Conservation (phyloP, 202 grass and related monocot genomes). For the Musa balbisiana region DNA sequence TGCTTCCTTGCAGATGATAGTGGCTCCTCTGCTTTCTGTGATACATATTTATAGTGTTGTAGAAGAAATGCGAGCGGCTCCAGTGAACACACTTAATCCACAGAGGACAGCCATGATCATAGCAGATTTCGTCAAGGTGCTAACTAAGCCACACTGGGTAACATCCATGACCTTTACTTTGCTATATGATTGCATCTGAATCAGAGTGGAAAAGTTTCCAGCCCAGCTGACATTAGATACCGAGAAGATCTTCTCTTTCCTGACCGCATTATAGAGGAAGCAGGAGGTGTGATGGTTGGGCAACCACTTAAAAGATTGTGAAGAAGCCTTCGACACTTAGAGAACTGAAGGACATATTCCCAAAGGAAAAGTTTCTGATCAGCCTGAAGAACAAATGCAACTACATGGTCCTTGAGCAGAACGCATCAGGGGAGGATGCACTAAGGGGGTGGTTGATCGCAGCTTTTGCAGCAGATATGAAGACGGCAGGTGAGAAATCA, state of each 20-base stretch:
- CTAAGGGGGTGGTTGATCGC: constrained; percentile 78
- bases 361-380: constrained; percentile 70
- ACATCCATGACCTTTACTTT: not conserved
- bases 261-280: constrained; percentile 64
- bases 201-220: constrained; percentile 78
- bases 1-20: constrained; percentile 63
- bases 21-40: constrained; percentile 68
- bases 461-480: constrained; percentile 62
- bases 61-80: constrained; percentile 90
- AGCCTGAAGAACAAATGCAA: constrained; percentile 27
- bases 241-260: constrained; percentile 65
- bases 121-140: constrained; percentile 80
- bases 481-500: constrained; percentile 28
- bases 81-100: constrained; percentile 82
- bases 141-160: constrained; percentile 4
- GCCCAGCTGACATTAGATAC: constrained; percentile 77
- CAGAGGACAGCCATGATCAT: constrained; percentile 87
- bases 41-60: constrained; percentile 81
- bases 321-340: constrained; percentile 29
- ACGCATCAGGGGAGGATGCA: constrained; percentile 64
- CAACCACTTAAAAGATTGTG: constrained; percentile 41
- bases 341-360: constrained; percentile 46
- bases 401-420: constrained; percentile 76
- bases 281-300: constrained; percentile 63
- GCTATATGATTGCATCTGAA: constrained; percentile 23